Conservation (phyloP, 1,284 basidiomycete genomes). For the Calocybe gambosa region DNA sequence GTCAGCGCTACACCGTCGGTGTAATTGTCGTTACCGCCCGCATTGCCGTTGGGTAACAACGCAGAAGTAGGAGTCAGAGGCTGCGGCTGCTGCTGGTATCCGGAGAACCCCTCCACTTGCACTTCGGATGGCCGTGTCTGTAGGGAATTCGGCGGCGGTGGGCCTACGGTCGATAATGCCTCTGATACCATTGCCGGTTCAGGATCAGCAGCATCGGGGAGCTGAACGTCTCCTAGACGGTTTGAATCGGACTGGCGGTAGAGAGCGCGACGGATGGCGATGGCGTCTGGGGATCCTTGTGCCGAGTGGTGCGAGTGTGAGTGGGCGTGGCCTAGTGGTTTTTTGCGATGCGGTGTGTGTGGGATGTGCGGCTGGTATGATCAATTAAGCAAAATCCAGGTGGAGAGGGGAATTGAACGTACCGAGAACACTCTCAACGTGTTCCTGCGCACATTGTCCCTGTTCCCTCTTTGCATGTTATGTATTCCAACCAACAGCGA, state of each 20-base stretch:
- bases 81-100: too few species aligned
- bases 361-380: slow-evolving; percentile 56
- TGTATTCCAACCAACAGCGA: slow-evolving; percentile 93
- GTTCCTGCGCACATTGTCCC: slow-evolving; percentile 85
- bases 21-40: too few species aligned
- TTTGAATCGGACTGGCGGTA: slow-evolving; percentile 74
- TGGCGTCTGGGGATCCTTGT: slow-evolving; percentile 54
- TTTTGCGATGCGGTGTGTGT: slow-evolving; percentile 20
- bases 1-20: neutral
- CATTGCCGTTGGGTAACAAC: neutral
- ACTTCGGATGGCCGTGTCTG: neutral
- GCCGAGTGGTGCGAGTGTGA: slow-evolving; percentile 10
- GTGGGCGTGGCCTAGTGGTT: slow-evolving; percentile 11
- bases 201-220: slow-evolving; percentile 40
- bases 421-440: slow-evolving; percentile 92
- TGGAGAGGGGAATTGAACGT: slow-evolving; percentile 22
- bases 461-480: slow-evolving; percentile 85
- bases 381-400: neutral
- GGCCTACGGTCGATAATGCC: slow-evolving; percentile 1
- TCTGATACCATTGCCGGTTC: neutral
- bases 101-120: too few species aligned
- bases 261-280: slow-evolving; percentile 82
- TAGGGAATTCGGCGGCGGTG: neutral
- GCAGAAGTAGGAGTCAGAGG: neutral
- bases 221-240: slow-evolving; percentile 56